Evolutionary conservation across 2,329 filamentous ascomycete genomes (phyloP), one percentile per base, ranked within the genome.

Genomic region (Sporothrix sp.): DNA sequence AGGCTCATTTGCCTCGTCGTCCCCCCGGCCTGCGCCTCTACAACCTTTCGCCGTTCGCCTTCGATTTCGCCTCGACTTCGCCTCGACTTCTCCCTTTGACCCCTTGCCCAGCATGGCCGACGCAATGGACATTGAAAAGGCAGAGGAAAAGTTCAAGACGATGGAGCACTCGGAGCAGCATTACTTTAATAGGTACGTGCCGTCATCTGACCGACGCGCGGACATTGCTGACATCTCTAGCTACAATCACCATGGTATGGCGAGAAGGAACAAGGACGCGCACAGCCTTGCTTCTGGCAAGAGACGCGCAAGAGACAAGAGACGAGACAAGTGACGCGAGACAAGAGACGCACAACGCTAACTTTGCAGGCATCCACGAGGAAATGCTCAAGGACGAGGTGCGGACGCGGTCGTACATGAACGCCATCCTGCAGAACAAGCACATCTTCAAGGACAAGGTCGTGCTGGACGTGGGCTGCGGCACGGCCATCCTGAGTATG

Each of bases 371-470:
- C 21, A 96, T 95, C 66, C 90, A 96, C 69, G 90, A 95, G 75
- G 90, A 96, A 73, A 95, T 95, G 90, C 76, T 95, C 82, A 97
- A 96, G 84, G 93, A 98, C 72, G 93, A 98, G 71, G 90, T 98
- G 55, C 88, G 93, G 60, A 98, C 93, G 52, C 81, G 82, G 67
- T 95, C 89, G 55, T 98, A 98, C 76, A 91, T 95, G 76, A 91
- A 97, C 68, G 82, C 93, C 46, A 97, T 98, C 66, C 83, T 95
- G 66, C 90, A 97, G 71, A 98, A 97, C 75, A 86, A 84, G 69
- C 93, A 97, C 66, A 72, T 93, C 25, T 91, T 93, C 75, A 88
- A 87, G 74, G 85, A 89, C 72, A 90, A 89, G 76, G 75, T 88
- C 59, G 87, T 98, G 58, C 85, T 98, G 57, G 91, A 98, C 71